Percentiles rank a stretch among this genome's conserved stretches.
These are phyloP conservation scores for Venturiaceae sp. DNA, from an alignment of 2,329 filamentous ascomycete genomes.

Conservation along the genomic window DNA sequence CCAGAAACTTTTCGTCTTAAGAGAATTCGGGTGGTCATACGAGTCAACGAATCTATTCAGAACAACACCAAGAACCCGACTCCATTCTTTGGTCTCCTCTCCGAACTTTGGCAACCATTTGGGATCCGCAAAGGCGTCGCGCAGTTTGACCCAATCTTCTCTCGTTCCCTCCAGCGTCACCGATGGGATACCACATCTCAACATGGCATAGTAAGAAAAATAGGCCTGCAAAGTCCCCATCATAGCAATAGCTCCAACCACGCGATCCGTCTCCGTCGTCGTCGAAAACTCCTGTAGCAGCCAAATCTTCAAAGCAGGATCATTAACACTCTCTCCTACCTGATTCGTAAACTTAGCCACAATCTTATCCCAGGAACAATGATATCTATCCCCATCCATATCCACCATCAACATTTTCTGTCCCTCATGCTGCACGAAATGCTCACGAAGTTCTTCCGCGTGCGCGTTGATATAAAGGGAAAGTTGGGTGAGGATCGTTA, in stretches of 20 bases:
- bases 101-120: background rate
- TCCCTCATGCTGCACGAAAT: conserved; percentile 34
- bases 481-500: conserved; percentile 40
- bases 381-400: background rate
- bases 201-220: background rate
- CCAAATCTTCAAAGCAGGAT: background rate
- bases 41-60: background rate
- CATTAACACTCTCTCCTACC: background rate
- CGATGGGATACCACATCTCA: background rate
- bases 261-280: background rate
- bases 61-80: background rate
- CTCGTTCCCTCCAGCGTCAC: background rate
- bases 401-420: conserved; percentile 16
- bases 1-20: background rate
- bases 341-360: background rate
- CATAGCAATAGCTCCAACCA: background rate
- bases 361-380: too few relatives aligned
- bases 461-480: conserved; percentile 37
- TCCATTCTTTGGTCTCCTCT: background rate
- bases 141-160: background rate
- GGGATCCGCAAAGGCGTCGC: background rate
- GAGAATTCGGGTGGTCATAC: background rate
- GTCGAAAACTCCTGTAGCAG: background rate
- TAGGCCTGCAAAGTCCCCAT: background rate
- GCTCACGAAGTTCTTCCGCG: conserved; percentile 31